Conservation (phyloP, 1,139 yeast genomes). For the Protomyces arabidopsidicola region DNA sequence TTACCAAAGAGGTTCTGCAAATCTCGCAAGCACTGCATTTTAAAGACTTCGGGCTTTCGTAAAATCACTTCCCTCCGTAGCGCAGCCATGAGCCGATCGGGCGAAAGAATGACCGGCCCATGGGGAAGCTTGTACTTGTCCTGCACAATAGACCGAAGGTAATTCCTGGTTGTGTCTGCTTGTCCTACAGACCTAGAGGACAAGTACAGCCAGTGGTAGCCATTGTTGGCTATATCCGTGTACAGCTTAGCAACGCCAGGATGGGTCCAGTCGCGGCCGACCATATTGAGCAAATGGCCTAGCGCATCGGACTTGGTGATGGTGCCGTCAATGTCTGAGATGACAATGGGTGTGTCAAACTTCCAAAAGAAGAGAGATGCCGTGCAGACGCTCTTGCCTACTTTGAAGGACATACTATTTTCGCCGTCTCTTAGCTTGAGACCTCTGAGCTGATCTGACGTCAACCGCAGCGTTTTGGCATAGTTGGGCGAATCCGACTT, state of each 20-base stretch:
- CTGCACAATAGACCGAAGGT: constrained; percentile 72
- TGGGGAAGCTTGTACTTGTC: constrained; percentile 55
- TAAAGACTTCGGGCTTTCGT: constrained; percentile 94
- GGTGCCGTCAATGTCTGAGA: constrained; percentile 97
- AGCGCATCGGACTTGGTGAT: constrained; percentile 89
- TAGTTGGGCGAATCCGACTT: constrained; percentile 35
- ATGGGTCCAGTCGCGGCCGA: constrained; percentile 98
- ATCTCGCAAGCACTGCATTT: constrained; percentile 93
- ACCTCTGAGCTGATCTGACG: constrained; percentile 78
- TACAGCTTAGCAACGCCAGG: constrained; percentile 89
- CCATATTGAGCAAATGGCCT: constrained; percentile 89
- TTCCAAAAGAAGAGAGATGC: constrained; percentile 83
- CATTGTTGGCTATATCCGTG: constrained; percentile 76
- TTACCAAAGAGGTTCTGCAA: constrained; percentile 57
- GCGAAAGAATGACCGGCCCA: constrained; percentile 94
- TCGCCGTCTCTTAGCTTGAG: constrained; percentile 73
- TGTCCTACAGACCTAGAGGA: constrained; percentile 96
- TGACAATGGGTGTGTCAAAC: constrained; percentile 79
- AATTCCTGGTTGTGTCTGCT: constrained; percentile 87
- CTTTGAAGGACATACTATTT: constrained; percentile 71
- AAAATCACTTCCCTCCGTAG: constrained; percentile 78
- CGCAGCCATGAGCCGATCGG: constrained; percentile 97
- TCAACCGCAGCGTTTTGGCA: constrained; percentile 83
- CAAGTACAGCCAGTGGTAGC: constrained; percentile 86
- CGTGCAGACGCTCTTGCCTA: constrained; percentile 71